Conservation (phyloP, 768 basidiomycete species). For the Russula virescens region DNA sequence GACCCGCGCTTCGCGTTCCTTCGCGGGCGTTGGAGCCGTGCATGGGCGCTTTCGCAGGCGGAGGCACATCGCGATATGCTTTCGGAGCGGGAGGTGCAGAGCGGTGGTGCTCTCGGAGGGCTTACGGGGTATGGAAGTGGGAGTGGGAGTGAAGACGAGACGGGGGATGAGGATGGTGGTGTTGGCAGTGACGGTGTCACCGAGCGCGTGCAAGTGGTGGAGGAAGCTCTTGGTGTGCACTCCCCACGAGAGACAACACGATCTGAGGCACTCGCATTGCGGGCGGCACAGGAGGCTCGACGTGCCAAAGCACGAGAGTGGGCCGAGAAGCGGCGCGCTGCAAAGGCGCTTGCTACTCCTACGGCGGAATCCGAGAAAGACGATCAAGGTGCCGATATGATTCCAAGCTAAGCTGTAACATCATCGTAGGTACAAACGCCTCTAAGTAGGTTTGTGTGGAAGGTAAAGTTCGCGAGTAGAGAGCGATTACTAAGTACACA, state of each 20-base stretch:
- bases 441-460: slow-evolving; percentile 8
- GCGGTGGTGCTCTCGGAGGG: slow-evolving; percentile 39
- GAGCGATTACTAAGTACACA: background rate
- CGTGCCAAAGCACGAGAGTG: slow-evolving; percentile 53
- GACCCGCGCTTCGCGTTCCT: slow-evolving; percentile 80
- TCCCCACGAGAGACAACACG: background rate
- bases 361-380: background rate
- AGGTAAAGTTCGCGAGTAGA: background rate
- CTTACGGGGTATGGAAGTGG: slow-evolving; percentile 48
- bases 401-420: background rate
- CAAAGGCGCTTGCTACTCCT: background rate
- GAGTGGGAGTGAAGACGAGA: slow-evolving; percentile 27
- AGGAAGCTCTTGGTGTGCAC: background rate
- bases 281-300: slow-evolving; percentile 41
- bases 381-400: background rate
- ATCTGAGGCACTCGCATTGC: slow-evolving; percentile 2
- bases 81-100: slow-evolving; percentile 26
- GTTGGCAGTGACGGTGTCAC: slow-evolving; percentile 24
- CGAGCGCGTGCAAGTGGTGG: background rate
- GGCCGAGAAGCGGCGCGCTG: slow-evolving; percentile 45
- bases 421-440: background rate
- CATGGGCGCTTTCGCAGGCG: slow-evolving; percentile 56
- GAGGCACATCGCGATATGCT: slow-evolving; percentile 34
- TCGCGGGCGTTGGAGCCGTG: slow-evolving; percentile 62
- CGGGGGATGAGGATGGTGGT: background rate